phyloP scores from a whole-genome alignment of 2,329 filamentous ascomycete genomes.

The Trichophaea hybrida region DNA sequence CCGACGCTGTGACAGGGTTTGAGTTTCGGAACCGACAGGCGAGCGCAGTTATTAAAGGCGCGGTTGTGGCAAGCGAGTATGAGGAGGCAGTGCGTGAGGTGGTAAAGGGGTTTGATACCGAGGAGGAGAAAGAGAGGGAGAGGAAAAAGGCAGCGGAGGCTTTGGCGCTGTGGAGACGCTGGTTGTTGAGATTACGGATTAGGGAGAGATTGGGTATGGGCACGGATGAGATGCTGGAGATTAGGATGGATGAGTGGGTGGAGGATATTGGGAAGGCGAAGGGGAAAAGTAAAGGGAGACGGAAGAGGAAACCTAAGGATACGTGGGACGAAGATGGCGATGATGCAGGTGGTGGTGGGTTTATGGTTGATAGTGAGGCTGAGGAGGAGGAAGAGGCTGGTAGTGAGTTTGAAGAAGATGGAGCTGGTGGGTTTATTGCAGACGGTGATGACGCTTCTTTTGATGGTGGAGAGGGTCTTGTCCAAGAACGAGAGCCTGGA shows the following conservation, averaged over 20 bases:
- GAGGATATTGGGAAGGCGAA: constrained; percentile 51
- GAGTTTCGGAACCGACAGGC: constrained; percentile 73
- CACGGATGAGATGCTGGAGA: constrained; percentile 53
- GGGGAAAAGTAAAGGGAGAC: constrained; percentile 47
- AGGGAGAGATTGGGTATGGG: constrained; percentile 52
- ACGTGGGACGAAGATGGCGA: constrained; percentile 35
- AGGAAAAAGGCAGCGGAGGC: constrained; percentile 39
- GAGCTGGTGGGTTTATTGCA: constrained; percentile 27
- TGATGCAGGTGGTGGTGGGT: constrained; percentile 32
- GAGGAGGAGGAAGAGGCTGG: constrained; percentile 15
- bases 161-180: constrained; percentile 45
- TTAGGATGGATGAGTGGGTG: constrained; percentile 47
- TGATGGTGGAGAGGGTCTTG: not conserved
- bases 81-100: constrained; percentile 57
- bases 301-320: not conserved
- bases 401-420: constrained; percentile 27
- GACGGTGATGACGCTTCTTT: constrained; percentile 11
- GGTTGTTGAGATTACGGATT: constrained; percentile 50
- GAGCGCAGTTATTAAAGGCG: constrained; percentile 66
- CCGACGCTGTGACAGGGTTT: constrained; percentile 81
- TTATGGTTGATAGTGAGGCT: constrained; percentile 4
- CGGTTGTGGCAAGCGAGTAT: constrained; percentile 59
- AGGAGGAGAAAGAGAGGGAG: constrained; percentile 48
- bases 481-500: not conserved
- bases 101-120: constrained; percentile 51